Percentiles rank a stretch among this genome's conserved stretches.
These are phyloP conservation scores for Vitis labrusca DNA, from an alignment of 164 flowering plant species.

Conservation along the genomic window DNA sequence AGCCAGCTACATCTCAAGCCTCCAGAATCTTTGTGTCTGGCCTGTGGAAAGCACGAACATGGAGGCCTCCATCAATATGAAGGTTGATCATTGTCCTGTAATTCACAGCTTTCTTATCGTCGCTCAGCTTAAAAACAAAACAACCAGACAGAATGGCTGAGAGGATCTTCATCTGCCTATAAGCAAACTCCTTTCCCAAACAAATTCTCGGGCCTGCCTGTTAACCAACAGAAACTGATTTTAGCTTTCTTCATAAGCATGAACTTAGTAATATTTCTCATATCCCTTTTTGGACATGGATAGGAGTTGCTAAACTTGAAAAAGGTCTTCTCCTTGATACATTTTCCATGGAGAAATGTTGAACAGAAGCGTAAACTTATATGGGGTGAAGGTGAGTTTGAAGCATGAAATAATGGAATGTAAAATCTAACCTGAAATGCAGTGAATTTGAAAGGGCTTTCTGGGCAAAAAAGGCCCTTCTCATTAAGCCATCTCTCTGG, in stretches of 20 bases:
- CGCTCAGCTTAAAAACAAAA: constrained; percentile 47
- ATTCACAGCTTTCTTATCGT: constrained; percentile 36
- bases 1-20: background rate
- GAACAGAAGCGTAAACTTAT: background rate
- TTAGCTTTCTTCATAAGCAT: constrained; percentile 1
- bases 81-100: constrained; percentile 76
- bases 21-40: background rate
- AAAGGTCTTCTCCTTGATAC: no score
- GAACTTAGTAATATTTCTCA: background rate
- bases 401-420: background rate
- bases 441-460: constrained; percentile 74
- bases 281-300: background rate
- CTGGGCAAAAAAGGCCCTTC: constrained; percentile 55
- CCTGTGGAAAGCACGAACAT: constrained; percentile 44
- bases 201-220: constrained; percentile 85
- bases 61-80: constrained; percentile 71
- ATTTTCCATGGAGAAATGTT: background rate
- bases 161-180: constrained; percentile 77
- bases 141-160: constrained; percentile 42
- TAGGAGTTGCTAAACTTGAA: no score
- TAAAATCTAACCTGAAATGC: constrained; percentile 60
- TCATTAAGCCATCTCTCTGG: constrained; percentile 83
- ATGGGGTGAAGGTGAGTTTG: no score
- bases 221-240: constrained; percentile 3
- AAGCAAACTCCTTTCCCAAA: constrained; percentile 74